These are phyloP conservation scores for Lactarius hatsudake DNA, from an alignment of 768 basidiomycete species.

Conservation along the genomic window DNA sequence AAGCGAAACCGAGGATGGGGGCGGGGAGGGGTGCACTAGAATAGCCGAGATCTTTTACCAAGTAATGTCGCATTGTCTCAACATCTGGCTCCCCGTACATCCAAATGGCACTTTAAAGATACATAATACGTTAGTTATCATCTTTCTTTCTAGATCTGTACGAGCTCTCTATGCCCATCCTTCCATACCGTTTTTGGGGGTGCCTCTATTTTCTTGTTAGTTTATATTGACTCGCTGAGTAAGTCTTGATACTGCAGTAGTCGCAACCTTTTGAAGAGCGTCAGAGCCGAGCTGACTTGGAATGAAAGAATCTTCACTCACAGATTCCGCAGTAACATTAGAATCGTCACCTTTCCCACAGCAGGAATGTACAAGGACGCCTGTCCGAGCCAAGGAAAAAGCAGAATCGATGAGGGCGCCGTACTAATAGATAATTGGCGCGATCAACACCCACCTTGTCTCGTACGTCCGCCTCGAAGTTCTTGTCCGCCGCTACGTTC, in stretches of 20 bases:
- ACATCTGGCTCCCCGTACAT: neutral
- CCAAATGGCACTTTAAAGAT: slow-evolving; percentile 7
- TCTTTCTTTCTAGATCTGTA: slow-evolving; percentile 3
- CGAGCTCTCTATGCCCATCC: neutral
- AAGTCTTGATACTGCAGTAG: slow-evolving; percentile 20
- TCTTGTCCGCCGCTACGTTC: slow-evolving; percentile 94
- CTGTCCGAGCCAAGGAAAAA: slow-evolving; percentile 38
- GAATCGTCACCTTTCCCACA: slow-evolving; percentile 96
- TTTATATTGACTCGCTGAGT: neutral
- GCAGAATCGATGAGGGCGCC: neutral
- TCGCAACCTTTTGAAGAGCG: slow-evolving; percentile 17
- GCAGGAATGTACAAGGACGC: slow-evolving; percentile 93
- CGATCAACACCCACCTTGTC: slow-evolving; percentile 62
- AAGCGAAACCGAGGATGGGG: neutral
- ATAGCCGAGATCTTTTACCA: slow-evolving; percentile 24
- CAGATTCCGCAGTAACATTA: slow-evolving; percentile 97
- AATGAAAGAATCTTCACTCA: slow-evolving; percentile 40
- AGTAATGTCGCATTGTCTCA: slow-evolving; percentile 20
- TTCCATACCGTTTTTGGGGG: neutral
- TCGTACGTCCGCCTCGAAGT: slow-evolving; percentile 90
- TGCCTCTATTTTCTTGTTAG: neutral
- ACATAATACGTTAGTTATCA: neutral
- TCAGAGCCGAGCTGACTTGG: neutral
- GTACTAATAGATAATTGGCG: neutral
- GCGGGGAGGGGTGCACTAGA: slow-evolving; percentile 4